A percentile compares a stretch with the other conserved stretches of the same genome.
Evolutionary conservation across 2,329 filamentous ascomycete species (phyloP).

Genomic region (Botrytis elliptica): DNA sequence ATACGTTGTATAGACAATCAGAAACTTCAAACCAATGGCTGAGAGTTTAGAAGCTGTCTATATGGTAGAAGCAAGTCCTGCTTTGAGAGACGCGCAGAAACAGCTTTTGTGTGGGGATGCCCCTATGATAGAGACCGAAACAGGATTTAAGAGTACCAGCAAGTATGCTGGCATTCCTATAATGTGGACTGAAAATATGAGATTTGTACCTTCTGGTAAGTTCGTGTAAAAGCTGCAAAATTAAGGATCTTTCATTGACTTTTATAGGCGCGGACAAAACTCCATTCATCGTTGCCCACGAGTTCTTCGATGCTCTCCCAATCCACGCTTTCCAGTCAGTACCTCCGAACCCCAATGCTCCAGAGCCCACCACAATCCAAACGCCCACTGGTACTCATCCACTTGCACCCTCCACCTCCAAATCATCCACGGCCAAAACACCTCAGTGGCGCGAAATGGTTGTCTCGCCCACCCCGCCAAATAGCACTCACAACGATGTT

Average conservation of each 20-base stretch:
- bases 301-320: constrained; percentile 97
- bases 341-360: constrained; percentile 45
- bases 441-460: constrained; percentile 81
- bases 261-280: constrained; percentile 62
- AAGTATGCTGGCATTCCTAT: constrained; percentile 75
- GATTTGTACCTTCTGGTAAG: constrained; percentile 28
- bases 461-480: constrained; percentile 64
- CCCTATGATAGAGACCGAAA: constrained; percentile 65
- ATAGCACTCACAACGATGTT: constrained; percentile 53
- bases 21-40: constrained; percentile 76
- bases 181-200: constrained; percentile 75
- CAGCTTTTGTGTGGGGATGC: constrained; percentile 76
- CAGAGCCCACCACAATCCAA: constrained; percentile 40
- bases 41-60: constrained; percentile 82
- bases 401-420: constrained; percentile 37
- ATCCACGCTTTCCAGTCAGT: constrained; percentile 93
- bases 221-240: background rate
- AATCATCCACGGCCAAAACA: constrained; percentile 37
- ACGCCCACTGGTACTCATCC: constrained; percentile 44
- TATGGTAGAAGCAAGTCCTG: constrained; percentile 87
- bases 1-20: constrained; percentile 64
- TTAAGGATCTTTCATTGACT: background rate
- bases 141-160: constrained; percentile 71
- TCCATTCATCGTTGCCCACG: constrained; percentile 93
- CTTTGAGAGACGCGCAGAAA: constrained; percentile 75